Base-by-base conservation (phyloP, 805 yeast genomes). In the Metschnikowia gelsemii region DNA sequence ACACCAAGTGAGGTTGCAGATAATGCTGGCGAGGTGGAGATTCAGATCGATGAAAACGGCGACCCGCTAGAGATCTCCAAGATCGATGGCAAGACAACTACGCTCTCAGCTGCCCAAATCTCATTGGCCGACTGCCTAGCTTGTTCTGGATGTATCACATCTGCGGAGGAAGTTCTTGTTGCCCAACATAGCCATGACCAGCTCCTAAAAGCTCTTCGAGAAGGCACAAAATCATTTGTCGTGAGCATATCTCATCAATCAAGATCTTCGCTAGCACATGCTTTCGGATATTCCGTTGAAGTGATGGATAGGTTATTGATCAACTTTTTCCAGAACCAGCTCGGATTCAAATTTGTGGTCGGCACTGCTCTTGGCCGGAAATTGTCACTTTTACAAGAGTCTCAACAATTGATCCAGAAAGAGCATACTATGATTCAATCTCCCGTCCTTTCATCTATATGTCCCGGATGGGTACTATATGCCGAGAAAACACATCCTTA, bases 401-500 rank as follows among this genome's bases (percentile, higher is more conserved):
- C 73, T 0, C 58, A 56, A 56, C 68, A 33, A 60, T 67, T 50
- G 61, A 80, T 80, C 3, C 62, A 68, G 21, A 75, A 77, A 39
- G 68, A 71, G 25, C 46, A 67, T 36, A 34, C 47, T 26, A 27
- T 38, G 19, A 16, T 23, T 13, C 21, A 33, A n/a, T 35, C 42
- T 11, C 95, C 95, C 0, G 56, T 76, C 2, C 61, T 93, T 34
- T 75, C 89, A 19, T 79, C 89, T 11, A 74, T 84, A 0, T 91
- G 98, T 62, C 99, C 99, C 0, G 99, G 99, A 0, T 93, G 96
- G 88, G 93, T 93, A 0, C 72, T 93, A 20, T 93, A 93, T 56
- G 96, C 91, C 0, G 98, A 93, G 52, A 93, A 93, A 68, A 90
- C 98, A 0, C 96, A 91, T 59, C 95, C 96, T 0, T 81, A 85